These are phyloP conservation scores for Fusarium circinatum DNA, from an alignment of 2,329 filamentous ascomycete species.

Conservation along the genomic window DNA sequence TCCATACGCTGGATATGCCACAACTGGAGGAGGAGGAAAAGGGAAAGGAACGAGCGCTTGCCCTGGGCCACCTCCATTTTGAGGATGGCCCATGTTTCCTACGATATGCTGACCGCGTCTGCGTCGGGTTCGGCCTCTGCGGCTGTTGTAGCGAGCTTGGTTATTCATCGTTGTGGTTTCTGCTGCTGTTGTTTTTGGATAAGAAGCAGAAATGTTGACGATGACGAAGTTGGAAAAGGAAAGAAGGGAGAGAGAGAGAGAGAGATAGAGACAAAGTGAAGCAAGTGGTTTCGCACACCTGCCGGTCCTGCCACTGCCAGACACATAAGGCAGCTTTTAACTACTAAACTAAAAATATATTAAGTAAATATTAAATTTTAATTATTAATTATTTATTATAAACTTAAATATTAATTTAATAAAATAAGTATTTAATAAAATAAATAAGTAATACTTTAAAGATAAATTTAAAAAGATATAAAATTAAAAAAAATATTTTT, in stretches of 20 bases:
- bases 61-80: not conserved
- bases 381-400: too few species aligned
- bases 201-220: not conserved
- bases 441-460: too few species aligned
- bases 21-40: not conserved
- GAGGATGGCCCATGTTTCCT: not conserved
- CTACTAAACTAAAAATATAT: too few species aligned
- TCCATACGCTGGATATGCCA: not conserved
- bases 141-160: not conserved
- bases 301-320: not conserved
- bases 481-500: too few species aligned
- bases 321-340: accelerated
- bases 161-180: not conserved
- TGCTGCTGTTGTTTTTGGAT: not conserved
- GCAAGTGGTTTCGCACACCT: not conserved
- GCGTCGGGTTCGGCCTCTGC: not conserved
- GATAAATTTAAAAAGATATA: too few species aligned
- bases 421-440: too few species aligned
- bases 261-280: too few species aligned
- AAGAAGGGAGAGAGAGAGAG: too few species aligned
- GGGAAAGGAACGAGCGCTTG: not conserved
- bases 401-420: too few species aligned
- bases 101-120: not conserved
- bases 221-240: not conserved
- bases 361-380: too few species aligned